These are phyloP conservation scores for Metschnikowia rubicola DNA, from an alignment of 805 yeast species.

Conservation along the genomic window DNA sequence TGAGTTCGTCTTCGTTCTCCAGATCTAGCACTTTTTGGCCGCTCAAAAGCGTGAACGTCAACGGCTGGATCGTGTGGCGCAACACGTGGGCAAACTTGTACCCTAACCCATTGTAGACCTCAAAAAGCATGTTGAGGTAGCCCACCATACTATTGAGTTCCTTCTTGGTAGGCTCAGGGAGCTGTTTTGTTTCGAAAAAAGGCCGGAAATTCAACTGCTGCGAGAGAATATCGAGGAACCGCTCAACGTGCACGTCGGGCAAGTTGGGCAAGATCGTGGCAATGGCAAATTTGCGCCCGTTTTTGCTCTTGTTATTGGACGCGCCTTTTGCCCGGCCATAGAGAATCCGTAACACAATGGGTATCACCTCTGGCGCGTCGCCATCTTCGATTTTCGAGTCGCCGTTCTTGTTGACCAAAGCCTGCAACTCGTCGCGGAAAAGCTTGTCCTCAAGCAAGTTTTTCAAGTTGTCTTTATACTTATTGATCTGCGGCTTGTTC, in stretches of 20 bases:
- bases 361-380: constrained; percentile 63
- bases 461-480: constrained; percentile 68
- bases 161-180: constrained; percentile 11
- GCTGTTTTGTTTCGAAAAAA: constrained; percentile 4
- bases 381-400: constrained; percentile 55
- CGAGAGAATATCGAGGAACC: constrained; percentile 62
- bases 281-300: constrained; percentile 69
- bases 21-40: constrained; percentile 45
- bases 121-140: constrained; percentile 57
- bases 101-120: constrained; percentile 58
- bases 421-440: constrained; percentile 80
- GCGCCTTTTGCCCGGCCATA: constrained; percentile 82
- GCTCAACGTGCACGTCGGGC: constrained; percentile 45
- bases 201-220: constrained; percentile 40
- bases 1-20: constrained; percentile 9
- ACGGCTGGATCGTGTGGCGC: constrained; percentile 50
- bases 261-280: constrained; percentile 60
- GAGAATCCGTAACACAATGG: constrained; percentile 69
- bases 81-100: constrained; percentile 49
- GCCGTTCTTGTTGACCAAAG: constrained; percentile 48
- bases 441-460: constrained; percentile 78
- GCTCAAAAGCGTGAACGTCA: constrained; percentile 50
- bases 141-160: constrained; percentile 56
- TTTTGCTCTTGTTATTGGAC: constrained; percentile 64
- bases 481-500: constrained; percentile 54